Evolutionary conservation across 805 yeast genomes (phyloP).

Genomic region (Saturnispora quitensis): DNA sequence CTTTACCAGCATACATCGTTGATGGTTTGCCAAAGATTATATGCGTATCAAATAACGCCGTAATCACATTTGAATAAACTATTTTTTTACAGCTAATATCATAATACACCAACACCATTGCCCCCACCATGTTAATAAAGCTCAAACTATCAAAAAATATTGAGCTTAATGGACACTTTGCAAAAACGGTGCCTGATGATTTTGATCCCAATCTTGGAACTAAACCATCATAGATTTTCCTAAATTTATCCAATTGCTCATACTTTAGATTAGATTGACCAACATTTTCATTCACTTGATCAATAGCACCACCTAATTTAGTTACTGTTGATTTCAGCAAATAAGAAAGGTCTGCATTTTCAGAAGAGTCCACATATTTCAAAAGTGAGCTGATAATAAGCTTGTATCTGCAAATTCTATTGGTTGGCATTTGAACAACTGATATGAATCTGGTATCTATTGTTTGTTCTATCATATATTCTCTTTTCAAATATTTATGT

Average conservation of each 20-base stretch:
- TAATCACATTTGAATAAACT: constrained; percentile 25
- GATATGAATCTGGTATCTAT: constrained; percentile 47
- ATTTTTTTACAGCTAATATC: constrained; percentile 13
- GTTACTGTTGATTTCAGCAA: constrained; percentile 18
- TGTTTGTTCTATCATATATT: constrained; percentile 29
- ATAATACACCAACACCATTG: constrained; percentile 33
- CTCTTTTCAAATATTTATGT: constrained; percentile 10
- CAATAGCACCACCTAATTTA: constrained; percentile 16
- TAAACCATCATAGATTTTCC: constrained; percentile 10
- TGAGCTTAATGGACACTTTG: constrained; percentile 2
- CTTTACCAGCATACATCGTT: constrained; percentile 16
- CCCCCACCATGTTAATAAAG: constrained; percentile 34
- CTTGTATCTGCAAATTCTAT: constrained; percentile 41
- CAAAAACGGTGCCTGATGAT: not conserved
- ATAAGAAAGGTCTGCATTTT: constrained; percentile 18
- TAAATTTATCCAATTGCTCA: constrained; percentile 15
- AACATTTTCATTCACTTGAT: constrained; percentile 19
- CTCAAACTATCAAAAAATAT: constrained; percentile 41
- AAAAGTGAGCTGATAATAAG: constrained; percentile 38
- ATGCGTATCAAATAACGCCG: constrained; percentile 42
- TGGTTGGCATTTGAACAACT: constrained; percentile 44
- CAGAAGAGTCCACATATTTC: constrained; percentile 20
- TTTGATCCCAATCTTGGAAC: not conserved
- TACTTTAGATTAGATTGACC: constrained; percentile 14
- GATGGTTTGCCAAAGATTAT: constrained; percentile 30